Percentiles rank a stretch among this genome's conserved stretches.
Conservation (phyloP, 148 eudicot genomes). For the Rhododendron simsii region DNA sequence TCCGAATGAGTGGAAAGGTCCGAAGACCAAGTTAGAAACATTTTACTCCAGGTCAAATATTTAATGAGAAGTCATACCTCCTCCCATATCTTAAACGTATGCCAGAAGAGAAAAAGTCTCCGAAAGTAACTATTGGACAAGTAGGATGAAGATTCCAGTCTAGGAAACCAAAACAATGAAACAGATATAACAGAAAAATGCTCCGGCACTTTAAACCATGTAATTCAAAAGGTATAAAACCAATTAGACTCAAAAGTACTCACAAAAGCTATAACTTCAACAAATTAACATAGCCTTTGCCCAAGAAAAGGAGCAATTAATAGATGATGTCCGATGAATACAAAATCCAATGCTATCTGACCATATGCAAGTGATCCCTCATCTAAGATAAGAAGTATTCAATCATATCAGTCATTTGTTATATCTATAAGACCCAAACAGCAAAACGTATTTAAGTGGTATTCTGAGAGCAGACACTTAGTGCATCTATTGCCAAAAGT, state of each 20-base stretch:
- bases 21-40: background rate
- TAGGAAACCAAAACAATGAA: background rate
- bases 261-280: background rate
- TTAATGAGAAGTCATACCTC: background rate
- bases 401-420: background rate
- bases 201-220: background rate
- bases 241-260: background rate
- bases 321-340: background rate
- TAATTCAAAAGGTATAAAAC: background rate
- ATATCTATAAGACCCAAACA: background rate
- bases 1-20: background rate
- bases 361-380: background rate
- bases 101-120: background rate
- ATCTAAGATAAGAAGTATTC: background rate
- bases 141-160: background rate
- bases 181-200: background rate
- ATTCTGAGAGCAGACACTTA: too few species aligned
- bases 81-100: background rate
- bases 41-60: background rate
- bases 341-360: background rate
- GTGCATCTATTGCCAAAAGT: too few species aligned
- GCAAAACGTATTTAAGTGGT: background rate
- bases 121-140: background rate
- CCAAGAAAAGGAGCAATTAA: background rate
- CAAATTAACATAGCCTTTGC: background rate